Base-by-base conservation (phyloP, 2,329 filamentous ascomycete genomes). In the Ustulina deusta region DNA sequence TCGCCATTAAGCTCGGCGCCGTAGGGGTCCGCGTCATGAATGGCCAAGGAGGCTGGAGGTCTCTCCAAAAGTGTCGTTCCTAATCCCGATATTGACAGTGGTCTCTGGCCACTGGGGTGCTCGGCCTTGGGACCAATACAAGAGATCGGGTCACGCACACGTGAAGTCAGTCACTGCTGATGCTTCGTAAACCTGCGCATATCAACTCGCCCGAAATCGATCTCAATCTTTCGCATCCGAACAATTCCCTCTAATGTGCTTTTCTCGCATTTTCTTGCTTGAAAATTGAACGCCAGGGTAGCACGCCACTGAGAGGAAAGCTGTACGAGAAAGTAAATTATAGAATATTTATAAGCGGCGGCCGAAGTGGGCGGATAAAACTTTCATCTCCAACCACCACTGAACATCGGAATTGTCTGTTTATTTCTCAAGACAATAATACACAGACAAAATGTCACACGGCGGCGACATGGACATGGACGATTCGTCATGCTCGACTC, bases 401-500 rank as follows among this genome's bases (percentile, higher is more conserved):
- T 36, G 54, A 22, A 48, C 1, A 49, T 49, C 25, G 6, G 13
- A 40, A 40, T 40, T 27, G 6, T 6, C n/a, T 22, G 15, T 34
- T 54, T 17, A 27, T 10, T 22, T 6, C 6, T 7, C 7, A 6
- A 36, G n/a, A 38, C 3, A 52, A 32, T 20, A 29, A 42, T 34
- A 62, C 1, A 20, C 20, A 36, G 34, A 13, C 5, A 59, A 60
- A 2, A 67, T 67, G 60, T 66, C 64, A 3, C 59, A 66, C 34
- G 59, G 29, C 56, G 55, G 56, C 25, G 11, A 52, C 22, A 73
- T 75, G 66, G 70, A 66, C n/a, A 76, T 75, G 73, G 72, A 68
- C 52, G 66, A 67, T 51, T 60, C 54, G 22, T 42, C 36, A 6
- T 72, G 70, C 55, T 29, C 56, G n/a, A 61, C 63, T 27, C 59